Conservation (phyloP, 23 red algal genomes). For the Pyropia yezoensis region DNA sequence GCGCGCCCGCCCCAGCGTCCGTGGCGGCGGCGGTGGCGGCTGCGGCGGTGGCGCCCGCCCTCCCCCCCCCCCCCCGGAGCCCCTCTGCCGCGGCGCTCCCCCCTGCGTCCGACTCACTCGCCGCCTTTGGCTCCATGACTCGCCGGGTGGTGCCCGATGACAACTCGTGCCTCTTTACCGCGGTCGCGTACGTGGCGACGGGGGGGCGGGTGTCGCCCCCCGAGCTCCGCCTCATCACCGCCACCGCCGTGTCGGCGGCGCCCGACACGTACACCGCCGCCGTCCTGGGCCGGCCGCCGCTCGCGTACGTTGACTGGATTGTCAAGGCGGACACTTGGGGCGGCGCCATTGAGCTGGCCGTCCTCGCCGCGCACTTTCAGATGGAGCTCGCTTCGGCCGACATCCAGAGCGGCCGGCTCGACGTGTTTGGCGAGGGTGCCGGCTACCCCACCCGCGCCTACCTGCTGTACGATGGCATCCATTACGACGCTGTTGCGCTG, state of each 20-base stretch:
- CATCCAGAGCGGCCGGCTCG: constrained; percentile 64
- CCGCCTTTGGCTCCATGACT: constrained; percentile 25
- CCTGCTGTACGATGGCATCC: constrained; percentile 92
- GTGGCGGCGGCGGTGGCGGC: neutral
- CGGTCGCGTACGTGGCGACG: constrained; percentile 34
- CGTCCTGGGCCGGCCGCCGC: constrained; percentile 36
- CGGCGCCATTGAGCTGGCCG: constrained; percentile 88
- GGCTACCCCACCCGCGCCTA: constrained; percentile 42
- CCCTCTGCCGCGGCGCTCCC: neutral
- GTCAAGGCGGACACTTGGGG: constrained; percentile 74
- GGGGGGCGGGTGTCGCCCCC: neutral
- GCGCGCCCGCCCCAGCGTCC: neutral
- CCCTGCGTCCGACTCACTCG: constrained; percentile 15
- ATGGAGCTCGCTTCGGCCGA: constrained; percentile 83
- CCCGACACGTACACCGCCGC: constrained; percentile 64
- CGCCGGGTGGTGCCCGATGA: constrained; percentile 86
- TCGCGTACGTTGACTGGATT: constrained; percentile 77
- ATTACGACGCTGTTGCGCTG: constrained; percentile 90
- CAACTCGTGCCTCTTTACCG: constrained; percentile 91
- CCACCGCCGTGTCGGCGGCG: constrained; percentile 23
- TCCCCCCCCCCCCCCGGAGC: neutral
- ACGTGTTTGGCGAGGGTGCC: constrained; percentile 73
- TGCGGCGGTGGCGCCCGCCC: neutral
- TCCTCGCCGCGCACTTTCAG: constrained; percentile 45
- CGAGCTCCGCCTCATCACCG: constrained; percentile 37